Evolutionary conservation across 2,329 filamentous ascomycete genomes (phyloP), one percentile per base, ranked within the genome.

Genomic region (Xylariaceae sp.): DNA sequence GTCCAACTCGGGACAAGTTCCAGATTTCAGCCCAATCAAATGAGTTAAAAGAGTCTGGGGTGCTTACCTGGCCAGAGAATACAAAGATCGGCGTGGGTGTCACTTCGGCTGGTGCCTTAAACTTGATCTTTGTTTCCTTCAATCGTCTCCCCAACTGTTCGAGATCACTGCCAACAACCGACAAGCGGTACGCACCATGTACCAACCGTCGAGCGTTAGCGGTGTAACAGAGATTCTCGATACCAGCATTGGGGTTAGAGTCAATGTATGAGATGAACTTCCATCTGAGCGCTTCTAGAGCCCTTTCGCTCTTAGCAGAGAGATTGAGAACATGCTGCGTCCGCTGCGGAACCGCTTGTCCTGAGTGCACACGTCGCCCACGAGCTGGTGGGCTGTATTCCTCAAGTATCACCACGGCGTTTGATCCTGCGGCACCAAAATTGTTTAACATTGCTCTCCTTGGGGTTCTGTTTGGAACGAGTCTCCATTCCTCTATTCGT

Each of bases 11-110:
- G n/a, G n/a, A n/a, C n/a, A n/a, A n/a, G n/a, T n/a, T n/a, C n/a
- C n/a, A n/a, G n/a, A n/a, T n/a, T n/a, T n/a, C n/a, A n/a, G n/a
- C n/a, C n/a, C n/a, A n/a, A n/a, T n/a, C n/a, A n/a, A n/a, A n/a
- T n/a, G n/a, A n/a, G n/a, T n/a, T n/a, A n/a, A n/a, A n/a, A n/a
- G n/a, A n/a, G n/a, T n/a, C n/a, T n/a, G n/a, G n/a, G n/a, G n/a
- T n/a, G n/a, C n/a, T n/a, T n/a, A n/a, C 71, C 50, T 73, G 71
- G 3, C 71, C 71, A 2, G 71, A 71, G 40, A 72, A 73, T 1
- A 66, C 64, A 39, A 73, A 72, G 0, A 67, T 62, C n/a, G 18
- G 21, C 23, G 40, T 50, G 15, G 1, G 57, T 55, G 27, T 58
- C 66, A 4, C 49, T 61, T 20, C 36, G 41, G 18, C 18, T 20